A percentile compares a stretch with the other conserved stretches of the same genome.
Conservation (phyloP, 495 filamentous ascomycete genomes). For the Talaromyces trachyspermus region DNA sequence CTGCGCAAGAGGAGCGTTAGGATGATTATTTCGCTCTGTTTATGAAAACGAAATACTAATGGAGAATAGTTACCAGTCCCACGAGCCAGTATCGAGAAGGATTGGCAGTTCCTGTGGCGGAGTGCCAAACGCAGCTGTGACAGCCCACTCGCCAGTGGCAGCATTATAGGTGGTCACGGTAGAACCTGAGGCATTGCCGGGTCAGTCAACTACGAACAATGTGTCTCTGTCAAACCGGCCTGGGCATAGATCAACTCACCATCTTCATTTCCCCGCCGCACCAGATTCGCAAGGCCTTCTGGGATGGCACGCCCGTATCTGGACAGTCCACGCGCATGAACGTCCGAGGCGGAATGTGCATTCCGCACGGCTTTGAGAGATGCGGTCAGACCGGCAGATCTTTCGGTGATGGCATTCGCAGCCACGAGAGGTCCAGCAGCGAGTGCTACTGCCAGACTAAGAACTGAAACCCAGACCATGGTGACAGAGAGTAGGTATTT, state of each 20-base stretch:
- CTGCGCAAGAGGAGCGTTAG: background rate
- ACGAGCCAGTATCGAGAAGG: conserved; percentile 57
- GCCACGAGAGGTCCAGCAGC: background rate
- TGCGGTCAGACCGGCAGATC: background rate
- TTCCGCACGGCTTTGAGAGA: conserved; percentile 5
- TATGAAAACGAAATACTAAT: background rate
- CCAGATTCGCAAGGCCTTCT: background rate
- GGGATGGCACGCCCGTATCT: conserved; percentile 1
- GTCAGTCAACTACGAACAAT: background rate
- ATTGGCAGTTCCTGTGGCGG: background rate
- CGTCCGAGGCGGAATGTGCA: background rate
- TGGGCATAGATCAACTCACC: background rate
- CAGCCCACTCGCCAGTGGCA: background rate
- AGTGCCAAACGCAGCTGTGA: background rate
- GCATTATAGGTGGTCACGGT: background rate
- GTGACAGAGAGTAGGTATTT: too few relatives aligned
- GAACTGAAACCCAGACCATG: too few relatives aligned
- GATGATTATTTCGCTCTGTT: too few relatives aligned
- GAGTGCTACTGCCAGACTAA: background rate
- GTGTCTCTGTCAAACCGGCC: background rate
- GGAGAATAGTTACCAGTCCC: conserved; percentile 52
- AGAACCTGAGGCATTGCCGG: background rate
- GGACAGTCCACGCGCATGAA: background rate
- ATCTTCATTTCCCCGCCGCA: background rate
- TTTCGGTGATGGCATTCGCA: background rate